These are phyloP conservation scores for Trypanosoma melophagium DNA, from an alignment of 208 protist genomes.

Conservation along the genomic window DNA sequence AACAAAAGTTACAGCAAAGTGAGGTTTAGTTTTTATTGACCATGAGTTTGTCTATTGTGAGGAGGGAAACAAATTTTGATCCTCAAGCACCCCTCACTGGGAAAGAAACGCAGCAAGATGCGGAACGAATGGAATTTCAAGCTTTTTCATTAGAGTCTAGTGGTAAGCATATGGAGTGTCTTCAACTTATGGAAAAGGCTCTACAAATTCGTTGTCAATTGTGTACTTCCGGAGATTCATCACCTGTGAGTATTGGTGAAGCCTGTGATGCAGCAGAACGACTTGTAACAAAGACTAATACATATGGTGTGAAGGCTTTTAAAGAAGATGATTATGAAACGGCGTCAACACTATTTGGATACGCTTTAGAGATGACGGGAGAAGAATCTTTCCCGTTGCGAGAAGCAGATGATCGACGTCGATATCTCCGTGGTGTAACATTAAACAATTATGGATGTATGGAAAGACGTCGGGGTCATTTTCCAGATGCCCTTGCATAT, in stretches of 20 bases:
- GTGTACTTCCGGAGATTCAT: slow-evolving; percentile 1
- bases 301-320: slow-evolving; percentile 63
- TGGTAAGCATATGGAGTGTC: slow-evolving; percentile 49
- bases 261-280: slow-evolving; percentile 74
- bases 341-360: slow-evolving; percentile 56
- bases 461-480: slow-evolving; percentile 84
- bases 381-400: slow-evolving; percentile 64
- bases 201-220: slow-evolving; percentile 69
- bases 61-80: not conserved
- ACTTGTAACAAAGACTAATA: slow-evolving; percentile 76
- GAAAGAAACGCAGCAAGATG: slow-evolving; percentile 64
- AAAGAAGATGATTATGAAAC: slow-evolving; percentile 74
- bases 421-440: slow-evolving; percentile 77
- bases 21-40: not conserved
- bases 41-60: slow-evolving; percentile 1
- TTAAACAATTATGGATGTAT: slow-evolving; percentile 91
- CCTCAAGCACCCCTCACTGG: slow-evolving; percentile 32
- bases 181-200: slow-evolving; percentile 80
- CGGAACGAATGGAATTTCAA: slow-evolving; percentile 59
- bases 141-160: slow-evolving; percentile 48
- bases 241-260: slow-evolving; percentile 21
- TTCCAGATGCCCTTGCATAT: slow-evolving; percentile 64
- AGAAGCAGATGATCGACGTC: slow-evolving; percentile 54
- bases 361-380: slow-evolving; percentile 69
- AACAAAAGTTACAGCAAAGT: too few relatives aligned